Evolutionary conservation across 768 basidiomycete species (phyloP), one percentile per base, ranked within the genome.

Genomic region (Leucogyrophana mollusca): DNA sequence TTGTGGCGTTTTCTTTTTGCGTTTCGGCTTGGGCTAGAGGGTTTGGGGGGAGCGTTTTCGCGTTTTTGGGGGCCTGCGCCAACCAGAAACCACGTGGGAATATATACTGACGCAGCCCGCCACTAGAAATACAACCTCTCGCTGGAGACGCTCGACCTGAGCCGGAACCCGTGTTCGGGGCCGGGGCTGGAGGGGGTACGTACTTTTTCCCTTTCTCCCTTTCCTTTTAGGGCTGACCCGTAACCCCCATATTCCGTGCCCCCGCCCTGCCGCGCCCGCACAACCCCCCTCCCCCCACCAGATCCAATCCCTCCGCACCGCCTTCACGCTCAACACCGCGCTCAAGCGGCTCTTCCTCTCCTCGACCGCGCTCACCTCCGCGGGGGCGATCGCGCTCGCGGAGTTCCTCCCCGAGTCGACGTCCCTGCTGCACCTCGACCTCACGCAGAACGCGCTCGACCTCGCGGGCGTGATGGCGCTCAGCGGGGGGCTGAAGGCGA

Each of bases 391-490:
- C 52, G 87, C 92, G 0, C 78, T 98, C 2, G 96, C 95, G 2
- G 95, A 98, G 64, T 98, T 96, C 71, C 79, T 98, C 1, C 94
- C 94, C 0, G 94, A 98, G 62, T 85, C 90, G 0, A 78, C 76
- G 14, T 87, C 87, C 0, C 74, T 99, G 4, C 74, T 97, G 0
- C 94, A 98, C 64, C 82, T 99, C 44, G 96, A 97, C 65, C 69
- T 96, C 22, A 96, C 93, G 0, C 70, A 77, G 55, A 95, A 95
- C 62, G 66, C 73, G 5, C 70, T 98, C 24, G 93, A 93, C 58
- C 74, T 93, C 27, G 94, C 94, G 0, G 94, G 91, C 14, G 87
- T 96, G 3, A 86, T 97, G 82, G 96, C 96, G 0, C 79, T 99
- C 18, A 86, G 82, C 45, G 85, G 83, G 2, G 90, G 94, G 0